Conservation (phyloP, 805 yeast genomes). For the Yarrowia deformans region DNA sequence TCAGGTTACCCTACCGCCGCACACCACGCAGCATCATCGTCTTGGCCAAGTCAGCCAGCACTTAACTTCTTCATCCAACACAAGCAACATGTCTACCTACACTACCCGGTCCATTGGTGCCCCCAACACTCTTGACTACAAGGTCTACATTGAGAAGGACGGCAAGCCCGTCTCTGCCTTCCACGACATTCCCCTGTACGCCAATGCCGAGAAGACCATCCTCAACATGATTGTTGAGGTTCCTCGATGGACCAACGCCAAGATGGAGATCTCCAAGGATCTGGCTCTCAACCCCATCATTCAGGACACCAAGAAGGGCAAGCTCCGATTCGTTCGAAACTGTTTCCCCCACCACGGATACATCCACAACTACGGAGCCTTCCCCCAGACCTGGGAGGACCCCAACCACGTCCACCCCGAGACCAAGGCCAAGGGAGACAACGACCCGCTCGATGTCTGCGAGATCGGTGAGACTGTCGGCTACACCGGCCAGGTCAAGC, state of each 20-base stretch:
- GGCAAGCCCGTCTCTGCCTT: conserved; percentile 95
- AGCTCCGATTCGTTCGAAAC: conserved; percentile 93
- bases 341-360: conserved; percentile 99
- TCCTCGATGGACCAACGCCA: no score
- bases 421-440: conserved; percentile 76
- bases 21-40: neutral
- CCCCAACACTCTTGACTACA: conserved; percentile 92
- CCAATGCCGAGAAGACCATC: conserved; percentile 89
- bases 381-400: conserved; percentile 99
- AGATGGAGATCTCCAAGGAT: conserved; percentile 75
- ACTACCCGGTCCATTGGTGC: conserved; percentile 94
- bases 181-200: conserved; percentile 92
- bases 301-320: conserved; percentile 98
- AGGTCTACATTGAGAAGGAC: conserved; percentile 87
- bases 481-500: conserved; percentile 82
- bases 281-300: conserved; percentile 86
- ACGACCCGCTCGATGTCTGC: conserved; percentile 94
- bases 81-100: conserved; percentile 53
- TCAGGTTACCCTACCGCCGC: conserved; percentile 24
- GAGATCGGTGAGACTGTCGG: conserved; percentile 82
- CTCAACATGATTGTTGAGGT: conserved; percentile 86
- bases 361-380: conserved; percentile 97
- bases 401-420: conserved; percentile 62
- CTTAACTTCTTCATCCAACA: conserved; percentile 22
- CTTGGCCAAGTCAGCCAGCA: conserved; percentile 5